Base-by-base conservation (phyloP, 441 rosid genomes). In the Populus hybrid region DNA sequence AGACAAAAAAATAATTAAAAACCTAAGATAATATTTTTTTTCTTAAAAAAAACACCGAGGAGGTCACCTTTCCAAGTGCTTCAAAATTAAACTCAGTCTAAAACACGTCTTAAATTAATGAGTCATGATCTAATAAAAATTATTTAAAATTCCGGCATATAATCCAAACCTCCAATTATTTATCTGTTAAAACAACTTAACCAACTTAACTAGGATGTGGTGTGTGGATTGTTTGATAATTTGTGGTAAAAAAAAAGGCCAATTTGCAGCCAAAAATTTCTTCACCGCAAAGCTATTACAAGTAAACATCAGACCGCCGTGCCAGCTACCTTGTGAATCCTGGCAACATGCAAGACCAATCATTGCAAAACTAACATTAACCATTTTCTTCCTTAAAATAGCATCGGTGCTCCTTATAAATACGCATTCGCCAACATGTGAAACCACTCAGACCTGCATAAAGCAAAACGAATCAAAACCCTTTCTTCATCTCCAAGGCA, bases 401-500 rank as follows among this genome's bases (percentile, higher is more conserved):
- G 50, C 68, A 28, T 14, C 4, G 53, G 3, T 67, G 3, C 6
- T 35, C 24, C 57, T 30, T 79, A 75, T 79, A 79, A 64, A 70
- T 38, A 28, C 50, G n/a, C 46, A 1, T 10, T 46, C 23, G 1
- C 24, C 30, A 65, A 4, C 75, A 63, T 68, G 24, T 40, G 16
- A 36, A 70, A 18, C 64, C 70, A 72, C 30, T 72, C 85, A 83
- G 79, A 76, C 80, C 82, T 77, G 84, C 76, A 80, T 9, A 63
- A 59, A 75, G 26, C 38, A 32, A 16, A 75, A 36, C 67, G 38
- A 50, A 26, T 3, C 24, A 8, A 4, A 69, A 50, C 46, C 40
- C 65, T 74, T 80, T 74, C 79, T 65, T 80, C 80, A 10, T 79
- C 75, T 64, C 42, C 78, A 78, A 72, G 74, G 80, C 85, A 79